Conservation (phyloP, 2,329 filamentous ascomycete genomes). For the Sporothrix globosa region DNA sequence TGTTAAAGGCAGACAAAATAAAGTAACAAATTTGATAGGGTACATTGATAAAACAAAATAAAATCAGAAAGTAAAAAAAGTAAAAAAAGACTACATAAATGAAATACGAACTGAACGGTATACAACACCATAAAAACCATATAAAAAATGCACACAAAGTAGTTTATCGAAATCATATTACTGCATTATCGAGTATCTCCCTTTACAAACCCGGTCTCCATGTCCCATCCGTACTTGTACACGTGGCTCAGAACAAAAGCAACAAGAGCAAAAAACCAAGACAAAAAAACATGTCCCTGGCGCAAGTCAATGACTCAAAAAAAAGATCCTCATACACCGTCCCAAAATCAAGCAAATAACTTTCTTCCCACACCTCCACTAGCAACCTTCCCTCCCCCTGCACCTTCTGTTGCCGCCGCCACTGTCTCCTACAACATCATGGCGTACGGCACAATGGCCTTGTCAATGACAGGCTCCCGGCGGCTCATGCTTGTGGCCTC, state of each 20-base stretch:
- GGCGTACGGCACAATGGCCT: conserved; percentile 64
- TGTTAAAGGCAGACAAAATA: no score
- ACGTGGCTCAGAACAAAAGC: background rate
- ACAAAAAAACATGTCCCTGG: conserved; percentile 4
- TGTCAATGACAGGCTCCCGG: conserved; percentile 62
- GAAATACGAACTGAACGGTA: no score
- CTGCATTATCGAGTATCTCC: background rate
- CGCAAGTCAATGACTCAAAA: background rate
- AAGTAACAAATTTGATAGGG: no score
- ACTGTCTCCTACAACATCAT: conserved; percentile 43
- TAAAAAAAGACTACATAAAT: no score
- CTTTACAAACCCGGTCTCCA: background rate
- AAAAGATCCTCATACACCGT: background rate
- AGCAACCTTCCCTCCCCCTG: no score
- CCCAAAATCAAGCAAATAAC: background rate
- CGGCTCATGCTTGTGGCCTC: conserved; percentile 64
- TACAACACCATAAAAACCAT: no score
- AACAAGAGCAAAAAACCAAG: background rate
- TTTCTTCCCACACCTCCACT: background rate
- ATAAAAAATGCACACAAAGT: background rate
- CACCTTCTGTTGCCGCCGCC: background rate
- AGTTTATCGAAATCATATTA: background rate
- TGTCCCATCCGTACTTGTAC: background rate
- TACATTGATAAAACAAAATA: no score
- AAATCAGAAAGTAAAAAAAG: no score